These are phyloP conservation scores for Eutrema yunnanense DNA, from an alignment of 345 rosid species.

Conservation along the genomic window DNA sequence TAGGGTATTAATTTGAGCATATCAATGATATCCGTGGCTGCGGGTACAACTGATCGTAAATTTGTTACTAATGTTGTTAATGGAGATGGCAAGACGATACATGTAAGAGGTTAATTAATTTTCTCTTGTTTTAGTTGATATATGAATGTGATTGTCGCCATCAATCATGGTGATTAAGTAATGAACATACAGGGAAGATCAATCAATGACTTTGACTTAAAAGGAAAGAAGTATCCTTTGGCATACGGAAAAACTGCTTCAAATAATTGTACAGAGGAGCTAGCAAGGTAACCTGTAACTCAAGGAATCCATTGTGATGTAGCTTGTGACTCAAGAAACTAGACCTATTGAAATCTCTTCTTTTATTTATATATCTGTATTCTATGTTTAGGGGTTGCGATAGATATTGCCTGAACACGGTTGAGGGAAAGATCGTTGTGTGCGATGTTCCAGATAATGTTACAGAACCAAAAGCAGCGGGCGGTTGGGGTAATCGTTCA, in stretches of 20 bases:
- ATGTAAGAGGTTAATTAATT: slow-evolving; percentile 11
- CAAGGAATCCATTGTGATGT: neutral
- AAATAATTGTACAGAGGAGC: neutral
- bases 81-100: slow-evolving; percentile 38
- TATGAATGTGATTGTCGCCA: neutral
- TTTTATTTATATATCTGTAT: neutral
- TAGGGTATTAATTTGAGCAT: too few species aligned
- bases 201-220: slow-evolving; percentile 24
- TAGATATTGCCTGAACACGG: slow-evolving; percentile 21
- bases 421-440: slow-evolving; percentile 39
- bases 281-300: slow-evolving; percentile 15
- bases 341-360: neutral
- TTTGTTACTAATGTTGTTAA: slow-evolving; percentile 42
- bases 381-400: slow-evolving; percentile 22
- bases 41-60: slow-evolving; percentile 52
- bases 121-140: neutral
- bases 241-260: slow-evolving; percentile 16
- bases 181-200: slow-evolving; percentile 26
- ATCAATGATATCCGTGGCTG: slow-evolving; percentile 57
- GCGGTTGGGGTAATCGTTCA: slow-evolving; percentile 31
- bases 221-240: slow-evolving; percentile 27
- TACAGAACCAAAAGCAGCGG: neutral
- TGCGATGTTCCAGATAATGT: neutral
- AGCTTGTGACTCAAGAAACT: slow-evolving; percentile 19
- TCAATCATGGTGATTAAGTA: neutral